A percentile compares a stretch with the other conserved stretches of the same genome.
Conservation (phyloP, 2,329 filamentous ascomycete genomes). For the Xylaria digitata region DNA sequence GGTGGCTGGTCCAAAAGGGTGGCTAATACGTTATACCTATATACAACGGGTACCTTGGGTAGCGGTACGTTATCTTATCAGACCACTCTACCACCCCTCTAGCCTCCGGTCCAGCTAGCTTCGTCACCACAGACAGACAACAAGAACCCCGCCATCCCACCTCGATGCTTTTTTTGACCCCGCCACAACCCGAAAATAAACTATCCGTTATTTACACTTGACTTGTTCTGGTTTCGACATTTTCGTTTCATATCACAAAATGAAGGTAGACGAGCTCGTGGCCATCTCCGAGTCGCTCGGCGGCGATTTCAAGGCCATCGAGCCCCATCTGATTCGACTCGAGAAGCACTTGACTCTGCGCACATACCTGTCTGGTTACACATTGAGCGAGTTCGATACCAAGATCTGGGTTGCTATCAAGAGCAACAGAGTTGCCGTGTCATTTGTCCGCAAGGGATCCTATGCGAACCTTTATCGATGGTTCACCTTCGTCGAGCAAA, state of each 20-base stretch:
- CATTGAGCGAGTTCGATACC: constrained; percentile 79
- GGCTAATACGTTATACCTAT: no score
- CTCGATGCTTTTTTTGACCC: constrained; percentile 40
- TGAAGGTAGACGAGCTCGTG: constrained; percentile 69
- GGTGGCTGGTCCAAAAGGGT: no score
- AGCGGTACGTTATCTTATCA: constrained; percentile 27
- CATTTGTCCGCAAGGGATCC: constrained; percentile 81
- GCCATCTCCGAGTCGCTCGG: constrained; percentile 62
- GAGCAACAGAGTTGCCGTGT: constrained; percentile 84
- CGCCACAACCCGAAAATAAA: constrained; percentile 27
- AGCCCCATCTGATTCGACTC: constrained; percentile 78
- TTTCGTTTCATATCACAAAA: constrained; percentile 48
- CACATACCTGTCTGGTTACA: constrained; percentile 86
- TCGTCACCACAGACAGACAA: constrained; percentile 8
- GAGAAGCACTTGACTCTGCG: constrained; percentile 90
- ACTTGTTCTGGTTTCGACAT: neutral
- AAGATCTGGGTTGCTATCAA: constrained; percentile 86
- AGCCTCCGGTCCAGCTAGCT: neutral
- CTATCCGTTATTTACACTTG: neutral
- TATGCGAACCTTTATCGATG: constrained; percentile 84
- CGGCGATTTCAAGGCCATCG: constrained; percentile 84
- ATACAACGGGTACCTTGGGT: no score
- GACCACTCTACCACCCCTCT: neutral
- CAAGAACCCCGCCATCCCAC: constrained; percentile 33
- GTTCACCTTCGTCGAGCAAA: constrained; percentile 87